Conservation (phyloP, 2,329 filamentous ascomycete species). For the Alternaria triticina region DNA sequence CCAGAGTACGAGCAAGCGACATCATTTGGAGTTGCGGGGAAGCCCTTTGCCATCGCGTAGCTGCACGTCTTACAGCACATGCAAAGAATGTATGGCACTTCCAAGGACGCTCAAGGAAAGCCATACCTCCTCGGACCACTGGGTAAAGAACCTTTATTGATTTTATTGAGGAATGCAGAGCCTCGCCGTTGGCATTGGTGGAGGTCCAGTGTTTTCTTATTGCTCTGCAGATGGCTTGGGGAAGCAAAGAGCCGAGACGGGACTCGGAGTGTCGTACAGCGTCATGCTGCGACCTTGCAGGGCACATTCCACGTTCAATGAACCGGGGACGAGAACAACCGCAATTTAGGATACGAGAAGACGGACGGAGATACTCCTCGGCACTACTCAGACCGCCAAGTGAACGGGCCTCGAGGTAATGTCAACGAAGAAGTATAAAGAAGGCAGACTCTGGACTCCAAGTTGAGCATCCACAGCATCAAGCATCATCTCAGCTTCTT, state of each 20-base stretch:
- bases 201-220: neutral
- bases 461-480: neutral
- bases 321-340: neutral
- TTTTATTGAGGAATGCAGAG: neutral
- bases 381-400: neutral
- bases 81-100: neutral
- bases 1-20: neutral
- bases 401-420: neutral
- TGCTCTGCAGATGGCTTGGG: neutral
- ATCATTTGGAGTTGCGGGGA: neutral
- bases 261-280: neutral
- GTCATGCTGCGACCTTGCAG: neutral
- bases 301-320: neutral
- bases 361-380: neutral
- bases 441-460: neutral
- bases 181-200: neutral
- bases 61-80: neutral
- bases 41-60: neutral
- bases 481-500: neutral
- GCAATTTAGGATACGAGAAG: neutral
- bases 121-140: neutral
- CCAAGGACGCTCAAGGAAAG: neutral
- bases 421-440: constrained; percentile 5
- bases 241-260: neutral
- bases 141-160: neutral